Evolutionary conservation across 2,329 filamentous ascomycete genomes (phyloP).

Genomic region (Pseudogymnoascus sp.): DNA sequence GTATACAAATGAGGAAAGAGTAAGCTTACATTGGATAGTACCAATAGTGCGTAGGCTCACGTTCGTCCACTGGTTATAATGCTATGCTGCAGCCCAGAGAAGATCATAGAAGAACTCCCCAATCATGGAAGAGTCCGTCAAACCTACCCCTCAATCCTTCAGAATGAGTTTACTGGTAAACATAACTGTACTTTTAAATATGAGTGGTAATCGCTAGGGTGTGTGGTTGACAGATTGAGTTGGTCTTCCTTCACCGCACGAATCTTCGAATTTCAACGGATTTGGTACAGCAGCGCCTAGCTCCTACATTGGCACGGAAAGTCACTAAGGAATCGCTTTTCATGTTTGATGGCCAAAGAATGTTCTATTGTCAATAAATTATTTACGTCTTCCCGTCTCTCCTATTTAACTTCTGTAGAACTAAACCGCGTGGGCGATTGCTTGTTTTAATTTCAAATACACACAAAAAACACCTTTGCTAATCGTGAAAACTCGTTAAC

Average conservation of each 20-base stretch:
- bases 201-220: neutral
- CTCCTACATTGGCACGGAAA: neutral
- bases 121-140: neutral
- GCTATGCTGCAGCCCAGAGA: too few relatives aligned
- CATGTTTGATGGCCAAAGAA: neutral
- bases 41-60: neutral
- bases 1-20: neutral
- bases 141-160: neutral
- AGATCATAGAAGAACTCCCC: neutral
- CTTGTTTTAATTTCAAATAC: neutral
- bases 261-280: neutral
- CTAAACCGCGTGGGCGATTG: neutral
- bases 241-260: neutral
- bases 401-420: constrained; percentile 1
- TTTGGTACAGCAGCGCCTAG: neutral
- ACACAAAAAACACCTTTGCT: neutral
- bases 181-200: neutral
- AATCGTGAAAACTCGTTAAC: neutral
- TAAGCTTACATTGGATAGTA: neutral
- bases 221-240: neutral
- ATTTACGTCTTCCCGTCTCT: neutral
- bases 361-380: neutral
- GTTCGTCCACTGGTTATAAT: neutral
- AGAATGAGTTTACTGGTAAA: neutral
- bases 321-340: neutral